Conservation (phyloP, 306 rosid species). For the Amphicarpaea edgeworthii region DNA sequence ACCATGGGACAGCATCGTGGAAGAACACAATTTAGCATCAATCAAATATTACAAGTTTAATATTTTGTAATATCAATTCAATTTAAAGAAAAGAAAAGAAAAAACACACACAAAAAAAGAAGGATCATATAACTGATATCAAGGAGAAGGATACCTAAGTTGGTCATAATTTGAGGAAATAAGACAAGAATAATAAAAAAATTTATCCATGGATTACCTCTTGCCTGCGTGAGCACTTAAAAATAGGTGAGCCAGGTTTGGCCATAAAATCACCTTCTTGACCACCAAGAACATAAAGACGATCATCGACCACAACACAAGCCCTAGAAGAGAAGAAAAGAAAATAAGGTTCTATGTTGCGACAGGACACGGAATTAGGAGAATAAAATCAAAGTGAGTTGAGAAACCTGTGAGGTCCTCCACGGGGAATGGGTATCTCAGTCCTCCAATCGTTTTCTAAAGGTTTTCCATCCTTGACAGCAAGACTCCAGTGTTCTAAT, state of each 20-base stretch:
- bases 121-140: conserved; percentile 9
- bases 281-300: conserved; percentile 89
- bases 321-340: conserved; percentile 62
- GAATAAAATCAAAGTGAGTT: conserved; percentile 7
- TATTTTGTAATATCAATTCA: neutral
- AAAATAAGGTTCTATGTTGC: conserved; percentile 18
- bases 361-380: conserved; percentile 12
- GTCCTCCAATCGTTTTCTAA: conserved; percentile 81
- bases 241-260: conserved; percentile 94
- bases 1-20: neutral
- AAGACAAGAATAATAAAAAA: conserved; percentile 12
- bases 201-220: conserved; percentile 61
- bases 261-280: conserved; percentile 99
- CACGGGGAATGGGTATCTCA: conserved; percentile 92
- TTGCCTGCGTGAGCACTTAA: conserved; percentile 89
- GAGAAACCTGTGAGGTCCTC: conserved; percentile 94
- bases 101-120: neutral
- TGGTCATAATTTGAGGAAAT: conserved; percentile 17
- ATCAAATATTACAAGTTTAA: neutral
- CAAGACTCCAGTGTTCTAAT: conserved; percentile 94
- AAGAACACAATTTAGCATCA: conserved; percentile 12
- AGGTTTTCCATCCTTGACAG: conserved; percentile 83
- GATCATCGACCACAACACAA: conserved; percentile 76
- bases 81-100: neutral
- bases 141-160: conserved; percentile 8